Base-by-base conservation (phyloP, 2,329 filamentous ascomycete genomes). In the Elsinoe arachidis region DNA sequence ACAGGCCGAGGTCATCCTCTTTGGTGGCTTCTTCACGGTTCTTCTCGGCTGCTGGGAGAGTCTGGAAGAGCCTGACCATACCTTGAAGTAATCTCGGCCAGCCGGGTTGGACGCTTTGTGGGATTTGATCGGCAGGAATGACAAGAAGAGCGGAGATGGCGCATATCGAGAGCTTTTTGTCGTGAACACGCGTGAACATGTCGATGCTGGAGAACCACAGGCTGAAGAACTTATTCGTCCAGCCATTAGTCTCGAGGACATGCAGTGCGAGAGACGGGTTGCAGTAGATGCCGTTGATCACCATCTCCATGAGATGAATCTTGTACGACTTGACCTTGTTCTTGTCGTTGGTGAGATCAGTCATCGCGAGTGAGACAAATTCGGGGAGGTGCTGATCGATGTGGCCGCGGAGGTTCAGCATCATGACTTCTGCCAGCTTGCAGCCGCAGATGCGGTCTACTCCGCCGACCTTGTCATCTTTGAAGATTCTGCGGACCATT, bases 201-300 rank as follows among this genome's bases (percentile, higher is more conserved):
- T 95, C 87, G 76, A 99, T 99, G 74, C 86, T 95, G 41, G 89
- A 89, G 72, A 99, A 99, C 93, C 93, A 99, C 59, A 95, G 77
- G 73, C 89, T 96, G 78, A 99, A 99, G 76, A 99, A 99, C 69
- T 95, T 95, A 75, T 97, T 97, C 5, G 93, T 97, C 92, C 91
- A 96, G 60, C 84, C 86, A 67, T 95, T 92, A 55, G 80, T 76
- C 75, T 99, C 93, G n/a, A 99, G 80, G 37, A 96, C 84, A 61
- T 90, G 86, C 19, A 99, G 80, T 21, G 90, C 82, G 59, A 96
- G 79, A 44, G 86, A 74, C 1, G 93, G 91, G 76, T 96, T 96
- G 79, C 99, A 99, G 79, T 97, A 95, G 66, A 97, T 90, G 57
- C 88, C 85, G 73, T 97, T 97, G 78, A 99, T 96, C 59, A 99